Base-by-base conservation (phyloP, 2,329 filamentous ascomycete genomes). In the Kalmusia sp. region DNA sequence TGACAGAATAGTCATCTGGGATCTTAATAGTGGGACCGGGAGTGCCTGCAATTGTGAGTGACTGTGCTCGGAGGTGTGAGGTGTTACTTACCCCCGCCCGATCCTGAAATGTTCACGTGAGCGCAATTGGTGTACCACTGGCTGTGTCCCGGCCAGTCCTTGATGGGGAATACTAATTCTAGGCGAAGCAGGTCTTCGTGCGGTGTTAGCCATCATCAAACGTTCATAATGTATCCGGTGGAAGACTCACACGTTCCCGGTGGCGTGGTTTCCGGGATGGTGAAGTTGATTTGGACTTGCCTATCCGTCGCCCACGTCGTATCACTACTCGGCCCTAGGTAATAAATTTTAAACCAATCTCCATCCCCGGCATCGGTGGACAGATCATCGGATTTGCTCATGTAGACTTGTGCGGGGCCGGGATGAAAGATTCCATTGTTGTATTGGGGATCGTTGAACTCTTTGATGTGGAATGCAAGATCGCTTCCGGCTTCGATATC, bases 101-200 rank as follows among this genome's bases (percentile, higher is more conserved):
- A 17, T 5, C 55, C 55, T 0, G 52, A 35, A 24, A 58, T 50
- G 7, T 52, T 33, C 21, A 58, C 46, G 8, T 58, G 55, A 12
- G 55, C 55, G 37, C 55, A 58, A 17, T 51, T 52, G 43, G 50
- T 31, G 41, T 58, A 58, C 41, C 52, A 58, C 43, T 58, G 55
- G 28, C 47, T 49, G 24, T 55, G 35, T 14, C 47, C 51, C 3
- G 45, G 49, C 49, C 49, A 52, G 28, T 39, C 49, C 12, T 34
- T 49, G 33, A 45, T 46, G 7, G 37, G 55, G 44, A 49, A 47
- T 4, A 37, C 27, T n/a, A 52, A 19, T 34, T 58, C 55, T 2
- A 58, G 24, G 14, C 55, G 41, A 24, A 58, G 51, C 11, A 58
- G 19, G 24, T 58, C 53, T 49, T n/a, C 14, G 8, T 15, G 3